Percentiles rank a stretch among this genome's conserved stretches.
Conservation (phyloP, 1,284 basidiomycete species). For the Rhodotorula sp. region DNA sequence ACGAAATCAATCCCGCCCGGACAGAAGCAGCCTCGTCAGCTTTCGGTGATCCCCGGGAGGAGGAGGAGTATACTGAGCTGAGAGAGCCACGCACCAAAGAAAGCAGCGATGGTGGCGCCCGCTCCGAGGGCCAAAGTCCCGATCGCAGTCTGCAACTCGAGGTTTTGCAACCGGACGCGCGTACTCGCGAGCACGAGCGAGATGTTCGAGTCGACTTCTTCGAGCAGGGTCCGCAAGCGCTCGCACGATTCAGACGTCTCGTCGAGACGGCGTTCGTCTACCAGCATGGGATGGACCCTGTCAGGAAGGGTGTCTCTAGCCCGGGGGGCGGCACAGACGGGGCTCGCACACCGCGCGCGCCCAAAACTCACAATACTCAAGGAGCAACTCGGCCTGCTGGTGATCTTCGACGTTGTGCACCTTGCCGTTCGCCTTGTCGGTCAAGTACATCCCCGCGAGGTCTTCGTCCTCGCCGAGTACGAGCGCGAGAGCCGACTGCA, state of each 20-base stretch:
- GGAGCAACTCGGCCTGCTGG: slow-evolving; percentile 28
- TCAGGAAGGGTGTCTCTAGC: too few species aligned
- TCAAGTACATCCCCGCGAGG: slow-evolving; percentile 32
- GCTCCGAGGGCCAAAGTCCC: slow-evolving; percentile 25
- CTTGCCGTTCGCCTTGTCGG: slow-evolving; percentile 9
- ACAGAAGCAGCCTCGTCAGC: too few species aligned
- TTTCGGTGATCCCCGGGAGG: too few species aligned
- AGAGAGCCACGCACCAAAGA: slow-evolving; percentile 23
- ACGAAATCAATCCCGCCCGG: not conserved
- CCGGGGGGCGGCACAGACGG: too few species aligned
- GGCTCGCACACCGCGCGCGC: too few species aligned
- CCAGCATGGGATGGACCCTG: not conserved
- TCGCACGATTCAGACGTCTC: slow-evolving; percentile 31
- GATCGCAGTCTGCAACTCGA: slow-evolving; percentile 38
- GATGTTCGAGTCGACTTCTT: slow-evolving; percentile 35
- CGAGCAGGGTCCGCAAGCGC: slow-evolving; percentile 21
- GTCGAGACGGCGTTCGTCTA: slow-evolving; percentile 37
- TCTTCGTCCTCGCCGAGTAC: slow-evolving; percentile 36
- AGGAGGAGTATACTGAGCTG: too few species aligned
- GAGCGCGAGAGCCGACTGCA: slow-evolving; percentile 25
- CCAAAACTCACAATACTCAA: slow-evolving; percentile 26
- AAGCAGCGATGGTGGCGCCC: slow-evolving; percentile 20
- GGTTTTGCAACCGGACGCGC: slow-evolving; percentile 27
- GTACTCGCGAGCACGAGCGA: slow-evolving; percentile 25
- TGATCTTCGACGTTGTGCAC: slow-evolving; percentile 18